Base-by-base conservation (phyloP, 2,329 filamentous ascomycete species). In the Talaromyces atroroseus region DNA sequence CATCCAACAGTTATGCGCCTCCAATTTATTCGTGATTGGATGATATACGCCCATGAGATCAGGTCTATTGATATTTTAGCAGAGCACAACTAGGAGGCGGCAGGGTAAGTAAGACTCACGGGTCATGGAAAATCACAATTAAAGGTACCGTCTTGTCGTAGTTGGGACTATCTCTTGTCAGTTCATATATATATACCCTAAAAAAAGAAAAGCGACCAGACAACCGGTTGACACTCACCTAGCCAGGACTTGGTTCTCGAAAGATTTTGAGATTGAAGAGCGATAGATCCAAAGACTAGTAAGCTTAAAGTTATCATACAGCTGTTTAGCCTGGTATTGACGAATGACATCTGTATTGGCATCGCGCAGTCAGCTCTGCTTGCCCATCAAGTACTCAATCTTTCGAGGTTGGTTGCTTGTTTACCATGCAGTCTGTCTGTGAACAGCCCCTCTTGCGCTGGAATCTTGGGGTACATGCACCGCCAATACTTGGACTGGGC, bases 101-200 rank as follows among this genome's bases (percentile, higher is more conserved):
- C 46, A 38, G 29, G 18, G 49, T 6, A 18, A 14, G 26, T 29
- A 26, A 46, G 32, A 79, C 87, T 79, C 73, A 90, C 80, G 92
- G 90, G 66, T 96, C 92, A 70, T 99, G 94, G 56, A 99, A 87
- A 49, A 97, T 87, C 11, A 99, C 77, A 12, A 99, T 69, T 3
- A 97, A 78, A 53, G 85, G 89, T 56, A 81, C 82, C 18, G 82
- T 80, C 36, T 81, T 74, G 57, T 84, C 78, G 53, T 94, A 84
- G 46, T 85, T 82, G 1, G 86, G 83, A 40, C 82, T 85, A 59
- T 21, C 21, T 18, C 18, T 20, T n/a, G 47, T 48, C 58, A 45
- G 57, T 48, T 20, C 29, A 3, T n/a, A 14, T 24, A 10, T 10
- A 23, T 8, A 24, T 42, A 36, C 26, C 7, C 26, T 10, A 29